Evolutionary conservation across 371 early-diverging fungal species (phyloP), one percentile per base, ranked within the genome.

Genomic region (Haplosporangium sp.): DNA sequence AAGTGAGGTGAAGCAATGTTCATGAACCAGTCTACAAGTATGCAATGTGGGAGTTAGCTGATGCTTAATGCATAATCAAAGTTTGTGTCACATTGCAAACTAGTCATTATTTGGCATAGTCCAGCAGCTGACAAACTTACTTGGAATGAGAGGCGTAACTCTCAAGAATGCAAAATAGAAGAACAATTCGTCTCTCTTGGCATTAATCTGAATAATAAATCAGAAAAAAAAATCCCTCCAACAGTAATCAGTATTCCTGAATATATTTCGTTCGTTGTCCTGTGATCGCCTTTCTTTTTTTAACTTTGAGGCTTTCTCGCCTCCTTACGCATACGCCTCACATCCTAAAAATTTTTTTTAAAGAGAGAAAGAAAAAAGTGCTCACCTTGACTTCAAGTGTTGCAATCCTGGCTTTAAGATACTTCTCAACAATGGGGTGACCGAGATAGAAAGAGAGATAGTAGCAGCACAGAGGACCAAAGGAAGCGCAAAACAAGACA

Each of bases 1-100:
- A 91, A 77, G 73, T 91, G 91, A 61, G 90, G 89, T 34, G 90
- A 88, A 6, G 89, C 89, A 42, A 91, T 65, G 73, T 90, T 91
- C 63, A 87, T 87, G 47, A 85, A 83, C 91, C 91, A 91, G 83
- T 91, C 79, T 79, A 74, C 15, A 83, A 8, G 13, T 44, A 27
- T 27, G 27, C 27, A 27, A 27, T 27, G 27, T 27, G 27, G 44
- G 44, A 8, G 44, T 44, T 44, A 44, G 8, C 2, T 44, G 44
- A 10, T 13, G 44, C 13, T 8, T 44, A 13, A 44, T 3, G 27
- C 27, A 27, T 44, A 44, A 17, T 48, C 5, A 48, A 48, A 48
- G 15, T 17, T 48, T 17, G 48, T 2, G n/a, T 48, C 5, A 48
- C 15, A 48, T 42, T 15, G 11, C 15, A 48, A 48, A 78, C 70